Percentiles rank a stretch among this genome's conserved stretches.
Evolutionary conservation across 2,329 filamentous ascomycete genomes (phyloP).

Genomic region (Fusarium begoniae): DNA sequence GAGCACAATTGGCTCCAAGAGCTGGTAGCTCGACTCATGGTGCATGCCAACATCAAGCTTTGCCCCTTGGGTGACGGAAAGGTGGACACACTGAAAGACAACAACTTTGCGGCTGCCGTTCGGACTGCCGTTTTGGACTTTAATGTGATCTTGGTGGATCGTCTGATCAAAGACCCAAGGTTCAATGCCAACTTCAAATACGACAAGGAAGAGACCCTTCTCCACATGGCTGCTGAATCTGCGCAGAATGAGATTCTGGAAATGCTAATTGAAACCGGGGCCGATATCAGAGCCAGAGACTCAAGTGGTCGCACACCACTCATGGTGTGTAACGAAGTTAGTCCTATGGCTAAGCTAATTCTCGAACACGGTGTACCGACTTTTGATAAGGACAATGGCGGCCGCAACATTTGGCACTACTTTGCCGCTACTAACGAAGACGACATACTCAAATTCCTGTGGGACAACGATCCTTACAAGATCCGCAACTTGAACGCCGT

Average conservation of each 20-base stretch:
- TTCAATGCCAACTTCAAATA: constrained; percentile 44
- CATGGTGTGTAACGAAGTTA: constrained; percentile 45
- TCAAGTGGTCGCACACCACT: constrained; percentile 47
- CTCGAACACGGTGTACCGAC: constrained; percentile 40
- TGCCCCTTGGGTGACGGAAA: constrained; percentile 1
- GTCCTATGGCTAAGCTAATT: constrained; percentile 42
- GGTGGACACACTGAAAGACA: constrained; percentile 25
- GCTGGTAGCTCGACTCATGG: constrained; percentile 25
- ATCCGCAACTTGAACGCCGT: constrained; percentile 40
- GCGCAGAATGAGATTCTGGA: constrained; percentile 41
- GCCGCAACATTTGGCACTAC: constrained; percentile 52
- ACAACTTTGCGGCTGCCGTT: constrained; percentile 34
- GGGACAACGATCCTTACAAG: constrained; percentile 42
- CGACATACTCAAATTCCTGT: constrained; percentile 44
- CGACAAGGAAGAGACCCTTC: constrained; percentile 2
- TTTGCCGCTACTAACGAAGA: constrained; percentile 47
- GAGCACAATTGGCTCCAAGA: constrained; percentile 26
- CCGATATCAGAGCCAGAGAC: constrained; percentile 44
- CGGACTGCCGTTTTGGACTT: constrained; percentile 41
- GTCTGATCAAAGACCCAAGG: constrained; percentile 43
- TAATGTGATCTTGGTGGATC: constrained; percentile 37
- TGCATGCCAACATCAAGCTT: constrained; percentile 21
- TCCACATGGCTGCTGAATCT: constrained; percentile 46
- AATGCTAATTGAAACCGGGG: constrained; percentile 40
- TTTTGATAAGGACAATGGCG: constrained; percentile 42